Percentiles rank a stretch among this genome's conserved stretches.
These are phyloP conservation scores for Eryngium alpinum DNA, from an alignment of 140 eudicot genomes.

Conservation along the genomic window DNA sequence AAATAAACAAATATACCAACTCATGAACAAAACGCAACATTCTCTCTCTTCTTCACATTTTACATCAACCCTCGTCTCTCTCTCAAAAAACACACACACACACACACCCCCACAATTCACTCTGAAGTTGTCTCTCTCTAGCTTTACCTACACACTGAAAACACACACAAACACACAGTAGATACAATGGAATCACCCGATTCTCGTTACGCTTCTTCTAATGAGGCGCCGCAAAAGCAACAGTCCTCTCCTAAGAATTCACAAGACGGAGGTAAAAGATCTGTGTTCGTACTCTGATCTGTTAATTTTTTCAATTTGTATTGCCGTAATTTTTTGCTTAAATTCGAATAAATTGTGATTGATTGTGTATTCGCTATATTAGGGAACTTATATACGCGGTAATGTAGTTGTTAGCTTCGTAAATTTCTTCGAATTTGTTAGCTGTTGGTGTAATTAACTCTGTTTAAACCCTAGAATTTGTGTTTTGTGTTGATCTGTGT, in stretches of 20 bases:
- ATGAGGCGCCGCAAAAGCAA: constrained; percentile 38
- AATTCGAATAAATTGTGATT: neutral
- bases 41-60: neutral
- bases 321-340: neutral
- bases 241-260: constrained; percentile 38
- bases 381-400: neutral
- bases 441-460: neutral
- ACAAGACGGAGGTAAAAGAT: constrained; percentile 34
- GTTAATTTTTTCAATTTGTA: neutral
- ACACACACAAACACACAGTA: neutral
- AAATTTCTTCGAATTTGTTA: neutral
- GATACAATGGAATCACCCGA: constrained; percentile 45
- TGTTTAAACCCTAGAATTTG: constrained; percentile 11
- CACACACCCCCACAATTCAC: too few species aligned
- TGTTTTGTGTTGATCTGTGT: neutral
- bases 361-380: neutral
- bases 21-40: too few species aligned
- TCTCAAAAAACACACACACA: too few species aligned
- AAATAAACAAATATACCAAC: too few species aligned
- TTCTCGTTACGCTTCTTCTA: constrained; percentile 32
- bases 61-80: neutral
- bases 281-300: neutral
- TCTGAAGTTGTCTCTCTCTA: constrained; percentile 18
- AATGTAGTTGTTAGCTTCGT: constrained; percentile 3
- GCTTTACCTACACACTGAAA: neutral